Base-by-base conservation (phyloP, 2,329 filamentous ascomycete species). In the Hypomyces rosellus region DNA sequence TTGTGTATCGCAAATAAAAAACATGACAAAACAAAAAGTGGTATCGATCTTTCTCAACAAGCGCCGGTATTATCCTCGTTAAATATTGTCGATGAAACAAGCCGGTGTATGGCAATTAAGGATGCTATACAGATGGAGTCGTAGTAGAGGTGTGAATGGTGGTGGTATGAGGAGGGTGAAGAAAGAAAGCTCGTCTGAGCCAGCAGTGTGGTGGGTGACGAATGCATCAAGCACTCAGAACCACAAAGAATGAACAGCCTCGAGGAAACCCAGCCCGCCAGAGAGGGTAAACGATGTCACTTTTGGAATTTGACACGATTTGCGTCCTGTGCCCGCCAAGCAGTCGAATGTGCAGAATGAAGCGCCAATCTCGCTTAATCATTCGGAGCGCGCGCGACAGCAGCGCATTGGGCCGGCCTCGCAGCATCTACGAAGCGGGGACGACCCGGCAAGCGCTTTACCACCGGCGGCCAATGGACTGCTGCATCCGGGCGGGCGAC, bases 401-500 rank as follows among this genome's bases (percentile, higher is more conserved):
- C 61, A 66, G 65, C 61, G 63, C 53, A 57, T 59, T 61, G 59
- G 58, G 62, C 62, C 57, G 57, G 57, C 61, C 64, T 60, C 60
- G 61, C 54, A 62, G 53, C 56, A 40, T 58, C 54, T 60, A 57
- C 66, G 65, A 65, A 67, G 64, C 65, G 60, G 63, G 61, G 45
- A 50, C 36, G 49, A 52, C 55, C 55, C 54, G 51, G 46, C 51
- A 39, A 51, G 36, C 48, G 39, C 47, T 52, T 68, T 81, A 82
- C 79, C 79, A 82, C 57, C 76, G 74, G 55, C 75, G 72, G 51
- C 68, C 69, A 56, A 80, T 70, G 48, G 68, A 61, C 61, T 80
- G 77, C 64, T 80, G 78, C 74, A 84, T 77, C 65, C 80, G 75
- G 64, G 74, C 74, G 55, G 82, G 82, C 41, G 81, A 84, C 41